Evolutionary conservation across 1,284 basidiomycete species (phyloP), one percentile per base, ranked within the genome.

Genomic region (Chalciporus sp.): DNA sequence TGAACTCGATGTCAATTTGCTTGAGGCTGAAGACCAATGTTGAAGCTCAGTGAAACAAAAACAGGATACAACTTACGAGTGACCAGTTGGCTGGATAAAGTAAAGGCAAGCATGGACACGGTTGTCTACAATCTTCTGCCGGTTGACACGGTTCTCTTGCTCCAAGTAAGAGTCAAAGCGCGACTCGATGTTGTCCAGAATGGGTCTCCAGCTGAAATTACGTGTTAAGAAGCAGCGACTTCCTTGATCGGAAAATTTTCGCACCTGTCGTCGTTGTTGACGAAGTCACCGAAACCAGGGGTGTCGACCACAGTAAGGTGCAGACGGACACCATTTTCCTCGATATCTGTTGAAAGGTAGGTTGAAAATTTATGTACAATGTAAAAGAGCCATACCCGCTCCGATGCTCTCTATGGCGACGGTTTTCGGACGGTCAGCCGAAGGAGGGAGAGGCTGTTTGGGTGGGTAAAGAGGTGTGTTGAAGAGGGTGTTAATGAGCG

Each of bases 241-340:
- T 16, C 6, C 11, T 3, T 2, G 26, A 20, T 0, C 0, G 7
- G 29, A 58, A 50, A 60, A 62, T 60, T 55, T n/a, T 48, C 50
- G 68, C 71, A 93, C 92, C 93, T 94, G 66, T 96, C 93, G 62
- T 95, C 92, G 73, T 98, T 98, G 82, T 98, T 97, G 70, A 98
- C 94, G 73, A 95, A 97, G 74, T 98, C 95, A 55, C 95, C 95
- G 65, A 96, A 98, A 28, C 95, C 94, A 51, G 94, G 94, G 39
- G 94, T 98, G 73, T 98, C 95, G 59, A 98, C 95, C 59, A 98
- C 95, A n/a, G 94, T 98, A 56, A 98, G 77, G 68, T 92, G 93
- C 51, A 98, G 84, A 61, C 94, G 84, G 52, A 98, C 94, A 55
- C 94, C 94, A 60, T 92, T 95, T 79, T 98, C 95, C 78, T 98